Percentiles rank a stretch among this genome's conserved stretches.
Conservation (phyloP, 78 protist genomes). For the Dictyostelium firmibasis region DNA sequence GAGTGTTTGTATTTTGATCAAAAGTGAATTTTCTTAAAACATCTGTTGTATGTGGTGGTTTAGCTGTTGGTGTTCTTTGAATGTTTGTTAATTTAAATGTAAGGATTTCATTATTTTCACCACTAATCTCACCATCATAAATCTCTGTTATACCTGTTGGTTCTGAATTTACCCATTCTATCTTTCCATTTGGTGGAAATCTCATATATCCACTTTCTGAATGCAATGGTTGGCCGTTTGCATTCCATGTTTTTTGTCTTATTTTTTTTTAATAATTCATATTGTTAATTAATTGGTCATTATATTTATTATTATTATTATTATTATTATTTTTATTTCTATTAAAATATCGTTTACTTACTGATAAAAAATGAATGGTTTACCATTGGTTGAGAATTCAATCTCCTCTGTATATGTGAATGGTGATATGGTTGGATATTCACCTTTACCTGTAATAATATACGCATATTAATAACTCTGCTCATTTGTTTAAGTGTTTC, state of each 20-base stretch:
- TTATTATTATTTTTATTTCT: neutral
- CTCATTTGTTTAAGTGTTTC: no score
- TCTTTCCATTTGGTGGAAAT: conserved; percentile 43
- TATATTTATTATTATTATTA: neutral
- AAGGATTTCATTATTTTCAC: neutral
- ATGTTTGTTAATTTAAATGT: neutral
- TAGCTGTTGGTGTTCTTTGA: conserved; percentile 68
- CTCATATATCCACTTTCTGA: conserved; percentile 45
- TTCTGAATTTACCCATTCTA: conserved; percentile 12
- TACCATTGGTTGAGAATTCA: conserved; percentile 39
- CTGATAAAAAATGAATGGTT: conserved; percentile 42
- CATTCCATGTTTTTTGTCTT: conserved; percentile 52
- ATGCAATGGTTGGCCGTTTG: conserved; percentile 18
- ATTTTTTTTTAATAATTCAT: no score
- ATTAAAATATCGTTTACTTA: neutral
- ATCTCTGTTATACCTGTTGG: conserved; percentile 42
- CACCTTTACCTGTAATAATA: neutral
- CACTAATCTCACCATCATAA: conserved; percentile 17
- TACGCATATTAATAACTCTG: neutral
- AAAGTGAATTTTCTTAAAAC: neutral
- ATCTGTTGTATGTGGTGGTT: conserved; percentile 40
- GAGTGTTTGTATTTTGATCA: neutral
- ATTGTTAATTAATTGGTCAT: neutral
- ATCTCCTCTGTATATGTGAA: conserved; percentile 34
- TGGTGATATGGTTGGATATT: conserved; percentile 54